Evolutionary conservation across 768 basidiomycete species (phyloP).

Genomic region (Melanogaster broomeanus): DNA sequence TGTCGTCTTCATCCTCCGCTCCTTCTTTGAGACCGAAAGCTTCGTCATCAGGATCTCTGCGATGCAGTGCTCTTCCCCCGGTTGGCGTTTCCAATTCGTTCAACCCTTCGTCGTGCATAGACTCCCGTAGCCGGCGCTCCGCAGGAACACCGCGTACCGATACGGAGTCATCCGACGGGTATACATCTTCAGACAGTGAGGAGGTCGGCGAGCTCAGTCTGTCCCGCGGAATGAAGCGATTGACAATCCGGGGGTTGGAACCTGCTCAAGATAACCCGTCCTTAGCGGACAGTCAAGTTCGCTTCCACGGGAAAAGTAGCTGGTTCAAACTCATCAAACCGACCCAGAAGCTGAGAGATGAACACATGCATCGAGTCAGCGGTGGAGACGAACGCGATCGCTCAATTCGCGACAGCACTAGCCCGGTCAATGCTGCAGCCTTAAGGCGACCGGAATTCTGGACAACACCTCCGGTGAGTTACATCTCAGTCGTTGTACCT

Average conservation of each 20-base stretch:
- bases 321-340: conserved; percentile 54
- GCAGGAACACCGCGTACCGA: conserved; percentile 27
- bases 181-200: conserved; percentile 36
- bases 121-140: conserved; percentile 12
- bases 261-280: conserved; percentile 33
- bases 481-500: not conserved
- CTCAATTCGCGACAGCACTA: conserved; percentile 19
- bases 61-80: conserved; percentile 3
- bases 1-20: conserved; percentile 20
- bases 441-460: conserved; percentile 53
- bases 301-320: conserved; percentile 68
- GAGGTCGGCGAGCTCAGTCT: conserved; percentile 41
- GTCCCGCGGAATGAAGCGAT: conserved; percentile 38
- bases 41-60: conserved; percentile 12
- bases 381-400: conserved; percentile 15
- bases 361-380: conserved; percentile 44
- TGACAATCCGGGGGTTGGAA: conserved; percentile 39
- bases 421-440: conserved; percentile 21
- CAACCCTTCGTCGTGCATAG: conserved; percentile 4
- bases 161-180: conserved; percentile 29
- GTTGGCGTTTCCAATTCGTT: conserved; percentile 8
- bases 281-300: conserved; percentile 41
- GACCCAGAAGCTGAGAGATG: conserved; percentile 52
- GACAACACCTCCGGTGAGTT: conserved; percentile 51
- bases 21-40: conserved; percentile 14